These are phyloP conservation scores for Ampelocalamus luodianensis DNA, from an alignment of 176 grass and related monocot genomes.

Conservation along the genomic window DNA sequence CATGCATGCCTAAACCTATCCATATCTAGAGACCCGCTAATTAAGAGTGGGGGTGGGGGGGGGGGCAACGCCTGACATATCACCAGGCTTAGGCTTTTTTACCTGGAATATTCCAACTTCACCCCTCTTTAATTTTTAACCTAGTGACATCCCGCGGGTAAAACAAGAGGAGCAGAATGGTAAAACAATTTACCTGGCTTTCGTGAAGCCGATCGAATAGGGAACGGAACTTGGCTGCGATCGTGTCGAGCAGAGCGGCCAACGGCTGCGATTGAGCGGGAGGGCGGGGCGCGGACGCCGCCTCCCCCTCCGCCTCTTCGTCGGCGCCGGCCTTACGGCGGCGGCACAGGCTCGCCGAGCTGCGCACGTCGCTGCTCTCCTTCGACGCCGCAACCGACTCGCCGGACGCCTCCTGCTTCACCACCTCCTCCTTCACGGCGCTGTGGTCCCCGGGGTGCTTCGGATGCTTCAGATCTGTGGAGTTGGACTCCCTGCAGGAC, in stretches of 20 bases:
- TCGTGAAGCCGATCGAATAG: constrained; percentile 69
- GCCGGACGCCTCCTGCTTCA: constrained; percentile 57
- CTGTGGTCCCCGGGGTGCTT: background rate
- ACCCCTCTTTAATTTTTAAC: background rate
- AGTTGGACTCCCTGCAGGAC: constrained; percentile 87
- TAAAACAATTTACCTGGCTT: constrained; percentile 60
- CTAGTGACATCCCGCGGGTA: background rate
- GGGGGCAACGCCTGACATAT: background rate
- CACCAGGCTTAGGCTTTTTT: background rate
- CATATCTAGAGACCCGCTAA: no score
- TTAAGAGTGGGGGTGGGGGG: no score
- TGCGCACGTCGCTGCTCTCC: constrained; percentile 86
- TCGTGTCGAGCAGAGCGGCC: constrained; percentile 55
- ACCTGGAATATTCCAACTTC: background rate
- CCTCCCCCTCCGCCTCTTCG: constrained; percentile 47
- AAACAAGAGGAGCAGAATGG: background rate
- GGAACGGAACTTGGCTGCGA: constrained; percentile 59
- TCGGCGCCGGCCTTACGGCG: constrained; percentile 33
- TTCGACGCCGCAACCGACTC: constrained; percentile 80
- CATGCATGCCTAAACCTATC: no score
- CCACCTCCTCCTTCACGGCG: constrained; percentile 32
- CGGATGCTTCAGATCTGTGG: constrained; percentile 70
- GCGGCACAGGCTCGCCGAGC: constrained; percentile 75
- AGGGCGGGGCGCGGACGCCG: constrained; percentile 5
- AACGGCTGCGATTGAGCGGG: constrained; percentile 48